Evolutionary conservation across 2,329 filamentous ascomycete species (phyloP).

Genomic region (Neopestalotiopsis clavispora): DNA sequence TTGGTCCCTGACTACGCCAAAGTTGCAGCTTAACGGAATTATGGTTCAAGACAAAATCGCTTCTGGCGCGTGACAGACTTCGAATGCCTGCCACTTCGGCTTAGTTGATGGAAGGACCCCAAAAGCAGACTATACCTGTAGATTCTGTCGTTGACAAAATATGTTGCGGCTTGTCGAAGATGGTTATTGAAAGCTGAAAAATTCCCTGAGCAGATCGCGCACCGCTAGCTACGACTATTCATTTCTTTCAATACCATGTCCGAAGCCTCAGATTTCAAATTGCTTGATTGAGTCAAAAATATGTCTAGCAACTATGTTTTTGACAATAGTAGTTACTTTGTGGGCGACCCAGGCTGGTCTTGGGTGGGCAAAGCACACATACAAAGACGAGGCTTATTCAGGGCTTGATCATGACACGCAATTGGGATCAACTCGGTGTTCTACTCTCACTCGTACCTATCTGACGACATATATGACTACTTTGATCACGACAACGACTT

Average conservation of each 20-base stretch:
- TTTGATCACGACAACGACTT: background rate
- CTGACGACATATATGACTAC: background rate
- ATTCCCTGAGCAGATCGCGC: background rate
- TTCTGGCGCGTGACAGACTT: background rate
- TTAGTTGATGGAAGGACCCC: background rate
- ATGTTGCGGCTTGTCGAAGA: background rate
- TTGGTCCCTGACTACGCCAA: background rate
- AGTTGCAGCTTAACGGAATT: background rate
- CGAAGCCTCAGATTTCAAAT: background rate
- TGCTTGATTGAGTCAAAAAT: background rate
- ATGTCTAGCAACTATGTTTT: background rate
- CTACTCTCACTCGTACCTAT: background rate
- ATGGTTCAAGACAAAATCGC: slow-evolving; percentile 3
- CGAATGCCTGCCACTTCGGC: background rate
- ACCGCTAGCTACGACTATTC: background rate
- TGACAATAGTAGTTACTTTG: background rate
- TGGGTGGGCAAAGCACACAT: background rate
- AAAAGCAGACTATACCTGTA: background rate
- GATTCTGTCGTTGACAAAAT: background rate
- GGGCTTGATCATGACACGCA: background rate
- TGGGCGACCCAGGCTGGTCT: background rate
- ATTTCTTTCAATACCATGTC: background rate
- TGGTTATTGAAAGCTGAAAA: background rate
- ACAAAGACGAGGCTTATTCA: background rate
- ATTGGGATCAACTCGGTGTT: background rate